Evolutionary conservation across 2,329 filamentous ascomycete species (phyloP), one percentile per base, ranked within the genome.

Genomic region (Verticillium nonalfalfae): DNA sequence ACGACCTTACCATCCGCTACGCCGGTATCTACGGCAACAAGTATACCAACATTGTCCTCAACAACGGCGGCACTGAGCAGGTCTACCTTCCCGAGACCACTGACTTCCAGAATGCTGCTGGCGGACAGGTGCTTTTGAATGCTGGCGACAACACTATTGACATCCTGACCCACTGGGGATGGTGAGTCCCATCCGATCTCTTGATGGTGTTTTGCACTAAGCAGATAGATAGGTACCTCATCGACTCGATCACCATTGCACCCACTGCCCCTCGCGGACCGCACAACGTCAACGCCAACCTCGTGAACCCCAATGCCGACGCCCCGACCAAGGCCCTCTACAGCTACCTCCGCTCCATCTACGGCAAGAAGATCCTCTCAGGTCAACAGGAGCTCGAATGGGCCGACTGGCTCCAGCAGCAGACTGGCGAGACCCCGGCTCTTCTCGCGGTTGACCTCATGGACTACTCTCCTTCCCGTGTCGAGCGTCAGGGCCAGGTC

Each of bases 141-240:
- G 70, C 71, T 9, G 79, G 78, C 15, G 61, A 65, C 54, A 81
- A 81, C 68, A 80, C 75, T 0, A 75, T 81, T 58, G 71, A 78
- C 45, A 75, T 81, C 55, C 73, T 77, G 59, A 78, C 68, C 68
- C 78, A 81, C 69, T 81, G 79, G 79, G 79, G 79, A 61, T 81
- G 77, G 78, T 76, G 68, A 62, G 68, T 62, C 1, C 31, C 21
- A n/a, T 11, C n/a, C 9, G 1, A 18, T 4, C n/a, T 31, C 45
- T 11, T 59, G 31, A 18, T 14, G 9, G 35, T 3, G 38, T 38
- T 31, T 26, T 18, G 6, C 36, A 56, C 50, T 57, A 33, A 39
- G 39, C 40, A 34, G 45, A 45, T 15, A 39, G 21, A 21, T 26
- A 71, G 69, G 68, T 78, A 77, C 64, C 73, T 81, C 26, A 76